Base-by-base conservation (phyloP, 1,284 basidiomycete species). In the Exsudoporus floridanus region DNA sequence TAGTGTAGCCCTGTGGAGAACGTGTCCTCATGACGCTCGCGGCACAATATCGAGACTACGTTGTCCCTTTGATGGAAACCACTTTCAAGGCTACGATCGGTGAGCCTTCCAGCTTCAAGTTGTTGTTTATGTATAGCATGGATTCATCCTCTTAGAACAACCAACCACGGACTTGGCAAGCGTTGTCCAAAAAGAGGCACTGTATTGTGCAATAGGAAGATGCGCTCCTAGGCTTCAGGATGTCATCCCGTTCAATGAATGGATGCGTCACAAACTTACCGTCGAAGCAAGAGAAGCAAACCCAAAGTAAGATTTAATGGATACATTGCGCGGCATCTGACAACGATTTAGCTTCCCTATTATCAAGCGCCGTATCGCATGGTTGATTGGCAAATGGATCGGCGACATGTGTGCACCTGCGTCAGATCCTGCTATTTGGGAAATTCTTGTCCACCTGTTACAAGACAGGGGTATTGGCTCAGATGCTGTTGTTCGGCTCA, bases 171-270 rank as follows among this genome's bases (percentile, higher is more conserved):
- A 88, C 60, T 75, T 94, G 14, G 69, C 78, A 3, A 76, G 77
- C 34, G 77, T 94, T 42, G 71, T 94, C 21, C 84, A 90, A 59
- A 91, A 90, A 65, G 93, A 96, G 70, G 88, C 93, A 0, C 69
- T 94, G 1, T 94, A 95, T 61, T 93, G 92, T 66, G 92, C 92
- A 1, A 75, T 94, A 49, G 94, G 92, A 16, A 84, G 92, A 49
- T 90, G 93, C 60, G 84, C 88, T 16, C 70, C 75, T 33, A 81
- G 81, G n/a, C 71, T 95, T 45, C 81, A 80, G 60, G 79, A 78
- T 31, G 68, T 73, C 7, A 83, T 92, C 38, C 80, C 84, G 8
- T 89, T 91, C 58, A 75, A 81, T 33, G 72, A 79, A 46, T 90
- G 87, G 86, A 70, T 90, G 35, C 72, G 79, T 50, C 75, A 77